A percentile compares a stretch with the other conserved stretches of the same genome.
Conservation (phyloP, 192 early-diverging fungal genomes). For the Rhizoclosmatium sp. region DNA sequence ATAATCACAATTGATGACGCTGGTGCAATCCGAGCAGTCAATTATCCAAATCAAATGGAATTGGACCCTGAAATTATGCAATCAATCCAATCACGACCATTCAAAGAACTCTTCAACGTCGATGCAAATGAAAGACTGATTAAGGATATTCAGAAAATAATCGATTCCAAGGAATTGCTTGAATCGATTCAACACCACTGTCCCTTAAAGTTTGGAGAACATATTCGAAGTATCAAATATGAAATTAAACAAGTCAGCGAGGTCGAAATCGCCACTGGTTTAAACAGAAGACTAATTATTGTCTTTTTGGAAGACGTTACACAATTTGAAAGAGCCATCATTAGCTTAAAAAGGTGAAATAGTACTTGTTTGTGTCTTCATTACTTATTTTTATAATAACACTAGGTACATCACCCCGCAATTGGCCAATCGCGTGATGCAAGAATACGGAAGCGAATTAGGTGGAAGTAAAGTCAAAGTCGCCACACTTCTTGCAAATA, state of each 20-base stretch:
- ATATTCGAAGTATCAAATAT: constrained; percentile 7
- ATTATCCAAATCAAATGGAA: constrained; percentile 8
- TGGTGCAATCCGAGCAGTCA: constrained; percentile 13
- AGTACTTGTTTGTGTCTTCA: background rate
- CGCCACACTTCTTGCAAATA: constrained; percentile 3
- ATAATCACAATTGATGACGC: constrained; percentile 6
- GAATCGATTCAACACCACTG: background rate
- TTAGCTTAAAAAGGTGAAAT: constrained; percentile 14
- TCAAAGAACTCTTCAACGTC: background rate
- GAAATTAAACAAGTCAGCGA: constrained; percentile 10
- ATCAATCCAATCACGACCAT: background rate
- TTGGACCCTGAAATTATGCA: background rate
- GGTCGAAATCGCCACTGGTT: background rate
- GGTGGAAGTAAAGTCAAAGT: background rate
- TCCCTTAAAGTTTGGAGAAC: background rate
- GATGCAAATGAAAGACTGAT: constrained; percentile 1
- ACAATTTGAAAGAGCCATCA: background rate
- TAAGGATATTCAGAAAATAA: background rate
- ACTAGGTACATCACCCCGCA: constrained; percentile 35
- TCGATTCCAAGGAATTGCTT: background rate
- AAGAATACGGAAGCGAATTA: constrained; percentile 4
- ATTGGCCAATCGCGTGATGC: constrained; percentile 16
- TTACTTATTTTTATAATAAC: background rate
- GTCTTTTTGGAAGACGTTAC: constrained; percentile 23
- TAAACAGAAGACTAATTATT: constrained; percentile 2